Evolutionary conservation across 2,329 filamentous ascomycete species (phyloP).

Genomic region (Amphichorda felina): DNA sequence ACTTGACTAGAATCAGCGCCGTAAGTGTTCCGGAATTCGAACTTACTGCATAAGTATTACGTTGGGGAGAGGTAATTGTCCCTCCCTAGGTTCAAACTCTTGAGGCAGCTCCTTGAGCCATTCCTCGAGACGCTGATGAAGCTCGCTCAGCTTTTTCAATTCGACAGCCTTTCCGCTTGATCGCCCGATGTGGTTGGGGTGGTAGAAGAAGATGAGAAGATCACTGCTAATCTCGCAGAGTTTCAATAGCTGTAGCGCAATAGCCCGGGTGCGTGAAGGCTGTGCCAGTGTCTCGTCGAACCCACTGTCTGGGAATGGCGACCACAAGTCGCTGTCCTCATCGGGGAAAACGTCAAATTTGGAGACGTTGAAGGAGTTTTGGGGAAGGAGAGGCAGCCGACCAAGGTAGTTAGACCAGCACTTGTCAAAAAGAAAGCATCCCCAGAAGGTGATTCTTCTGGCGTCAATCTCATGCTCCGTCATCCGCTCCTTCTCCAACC

Average conservation of each 20-base stretch:
- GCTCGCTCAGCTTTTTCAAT: slow-evolving; percentile 82
- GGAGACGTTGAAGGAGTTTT: slow-evolving; percentile 67
- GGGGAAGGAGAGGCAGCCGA: slow-evolving; percentile 75
- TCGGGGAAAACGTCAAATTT: slow-evolving; percentile 85
- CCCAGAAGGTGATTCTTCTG: slow-evolving; percentile 88
- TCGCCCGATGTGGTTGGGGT: slow-evolving; percentile 55
- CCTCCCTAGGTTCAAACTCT: slow-evolving; percentile 83
- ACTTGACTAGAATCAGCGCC: too few species aligned
- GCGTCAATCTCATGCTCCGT: slow-evolving; percentile 82
- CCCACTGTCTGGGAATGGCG: slow-evolving; percentile 76
- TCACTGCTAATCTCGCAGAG: slow-evolving; percentile 93
- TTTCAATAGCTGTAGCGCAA: slow-evolving; percentile 68
- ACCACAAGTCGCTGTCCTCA: slow-evolving; percentile 80
- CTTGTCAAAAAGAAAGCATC: slow-evolving; percentile 96
- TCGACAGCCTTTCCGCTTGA: slow-evolving; percentile 68
- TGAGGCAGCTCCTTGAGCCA: slow-evolving; percentile 78
- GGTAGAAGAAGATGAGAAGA: slow-evolving; percentile 81
- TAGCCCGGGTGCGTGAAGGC: slow-evolving; percentile 70
- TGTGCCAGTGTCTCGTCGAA: slow-evolving; percentile 63
- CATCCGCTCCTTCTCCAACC: slow-evolving; percentile 48
- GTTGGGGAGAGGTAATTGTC: slow-evolving; percentile 76
- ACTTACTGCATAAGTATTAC: slow-evolving; percentile 76
- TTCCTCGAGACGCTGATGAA: slow-evolving; percentile 79
- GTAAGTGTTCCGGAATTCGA: background rate
- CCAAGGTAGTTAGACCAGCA: slow-evolving; percentile 98